A percentile compares a stretch with the other conserved stretches of the same genome.
These are phyloP conservation scores for Basidiobolus meristosporus DNA, from an alignment of 371 early-diverging fungal species.

Conservation along the genomic window DNA sequence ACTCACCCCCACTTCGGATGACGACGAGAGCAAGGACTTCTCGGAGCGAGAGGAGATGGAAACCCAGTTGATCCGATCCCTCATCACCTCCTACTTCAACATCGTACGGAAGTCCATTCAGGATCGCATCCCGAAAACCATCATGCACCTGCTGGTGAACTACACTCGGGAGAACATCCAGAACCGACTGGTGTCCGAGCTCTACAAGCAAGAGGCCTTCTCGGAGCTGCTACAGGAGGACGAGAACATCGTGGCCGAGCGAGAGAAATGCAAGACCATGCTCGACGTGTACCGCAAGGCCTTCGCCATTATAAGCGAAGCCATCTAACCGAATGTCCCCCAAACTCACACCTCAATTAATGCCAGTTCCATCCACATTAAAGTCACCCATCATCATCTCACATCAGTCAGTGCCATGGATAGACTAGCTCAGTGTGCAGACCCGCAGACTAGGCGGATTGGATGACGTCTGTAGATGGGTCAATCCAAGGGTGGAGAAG, in stretches of 20 bases:
- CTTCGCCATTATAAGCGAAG: slow-evolving; percentile 52
- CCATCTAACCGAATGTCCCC: no score
- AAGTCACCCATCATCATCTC: no score
- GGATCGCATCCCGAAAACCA: slow-evolving; percentile 83
- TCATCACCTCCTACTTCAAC: slow-evolving; percentile 68
- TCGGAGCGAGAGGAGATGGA: slow-evolving; percentile 65
- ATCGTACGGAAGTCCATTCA: slow-evolving; percentile 69
- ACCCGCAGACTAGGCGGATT: no score
- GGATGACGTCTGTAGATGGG: no score
- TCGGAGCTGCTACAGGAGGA: slow-evolving; percentile 62
- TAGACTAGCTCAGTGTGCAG: no score
- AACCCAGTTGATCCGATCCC: slow-evolving; percentile 54
- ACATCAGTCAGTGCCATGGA: no score
- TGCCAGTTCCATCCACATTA: no score
- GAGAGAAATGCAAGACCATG: slow-evolving; percentile 55
- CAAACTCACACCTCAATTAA: no score
- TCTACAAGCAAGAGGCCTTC: slow-evolving; percentile 59
- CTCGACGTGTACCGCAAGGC: slow-evolving; percentile 61
- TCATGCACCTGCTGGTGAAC: slow-evolving; percentile 73
- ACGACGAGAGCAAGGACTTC: slow-evolving; percentile 12
- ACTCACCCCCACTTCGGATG: slow-evolving; percentile 8
- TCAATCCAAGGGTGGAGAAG: no score
- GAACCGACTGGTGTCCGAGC: slow-evolving; percentile 55
- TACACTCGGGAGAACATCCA: slow-evolving; percentile 58
- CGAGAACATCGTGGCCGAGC: slow-evolving; percentile 42